Conservation (phyloP, 2,329 filamentous ascomycete species). For the Emmonsia crescens region DNA sequence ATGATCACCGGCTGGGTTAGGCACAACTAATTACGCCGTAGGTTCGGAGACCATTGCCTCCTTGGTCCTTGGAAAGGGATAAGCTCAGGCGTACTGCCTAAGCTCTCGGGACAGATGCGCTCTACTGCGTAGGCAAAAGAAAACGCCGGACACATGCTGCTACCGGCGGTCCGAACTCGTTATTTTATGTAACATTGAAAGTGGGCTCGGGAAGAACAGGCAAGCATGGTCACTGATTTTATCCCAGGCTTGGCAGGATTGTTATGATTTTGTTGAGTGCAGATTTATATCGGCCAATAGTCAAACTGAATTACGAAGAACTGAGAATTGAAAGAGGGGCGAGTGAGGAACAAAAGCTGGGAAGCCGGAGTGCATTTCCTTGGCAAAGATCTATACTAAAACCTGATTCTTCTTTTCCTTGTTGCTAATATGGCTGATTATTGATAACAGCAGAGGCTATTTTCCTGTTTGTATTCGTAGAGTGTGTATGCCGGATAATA, state of each 20-base stretch:
- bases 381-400: background rate
- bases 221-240: background rate
- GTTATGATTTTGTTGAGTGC: background rate
- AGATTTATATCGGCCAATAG: background rate
- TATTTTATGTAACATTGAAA: background rate
- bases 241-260: background rate
- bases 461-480: too few relatives aligned
- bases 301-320: background rate
- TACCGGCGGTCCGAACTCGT: background rate
- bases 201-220: background rate
- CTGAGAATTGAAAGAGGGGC: background rate
- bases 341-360: background rate
- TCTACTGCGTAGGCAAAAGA: background rate
- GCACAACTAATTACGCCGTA: background rate
- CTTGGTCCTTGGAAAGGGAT: background rate
- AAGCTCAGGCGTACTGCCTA: background rate
- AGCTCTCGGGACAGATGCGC: background rate
- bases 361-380: background rate
- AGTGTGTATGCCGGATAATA: too few relatives aligned
- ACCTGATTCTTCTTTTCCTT: background rate
- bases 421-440: background rate
- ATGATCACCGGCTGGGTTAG: background rate
- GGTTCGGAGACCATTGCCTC: background rate
- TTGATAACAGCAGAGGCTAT: too few relatives aligned
- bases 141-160: background rate